These are phyloP conservation scores for Sequoiadendron giganteum DNA, from an alignment of 75 land plant genomes.

Conservation along the genomic window DNA sequence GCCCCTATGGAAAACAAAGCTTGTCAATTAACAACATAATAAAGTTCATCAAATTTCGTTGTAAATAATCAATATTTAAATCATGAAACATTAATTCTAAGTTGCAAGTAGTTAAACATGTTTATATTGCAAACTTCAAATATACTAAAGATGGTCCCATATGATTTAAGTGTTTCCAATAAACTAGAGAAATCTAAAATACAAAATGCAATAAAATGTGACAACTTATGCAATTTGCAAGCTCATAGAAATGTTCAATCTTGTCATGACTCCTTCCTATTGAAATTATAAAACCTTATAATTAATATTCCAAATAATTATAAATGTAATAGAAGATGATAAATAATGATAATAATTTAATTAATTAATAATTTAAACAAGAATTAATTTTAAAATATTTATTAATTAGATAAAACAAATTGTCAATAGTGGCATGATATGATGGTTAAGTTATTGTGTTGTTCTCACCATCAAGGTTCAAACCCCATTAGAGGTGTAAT, in stretches of 20 bases:
- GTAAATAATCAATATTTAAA: neutral
- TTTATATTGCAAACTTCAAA: neutral
- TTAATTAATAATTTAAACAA: no score
- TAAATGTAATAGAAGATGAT: no score
- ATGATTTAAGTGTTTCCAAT: neutral
- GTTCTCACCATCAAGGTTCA: no score
- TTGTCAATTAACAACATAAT: neutral
- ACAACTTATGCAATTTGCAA: neutral
- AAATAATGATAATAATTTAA: no score
- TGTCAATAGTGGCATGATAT: no score
- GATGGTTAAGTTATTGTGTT: no score
- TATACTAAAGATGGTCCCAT: neutral
- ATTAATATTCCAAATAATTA: no score
- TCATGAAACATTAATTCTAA: neutral
- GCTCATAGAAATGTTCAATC: neutral
- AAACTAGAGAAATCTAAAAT: neutral
- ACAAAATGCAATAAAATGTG: neutral
- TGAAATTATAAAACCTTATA: no score
- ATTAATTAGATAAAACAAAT: no score
- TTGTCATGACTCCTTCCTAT: no score
- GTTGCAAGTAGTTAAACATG: neutral
- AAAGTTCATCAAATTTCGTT: neutral
- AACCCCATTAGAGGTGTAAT: no score
- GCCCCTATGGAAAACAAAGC: conserved; percentile 51
- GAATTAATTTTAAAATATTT: no score